Evolutionary conservation across 306 rosid species (phyloP).

Genomic region (Parietaria judaica): DNA sequence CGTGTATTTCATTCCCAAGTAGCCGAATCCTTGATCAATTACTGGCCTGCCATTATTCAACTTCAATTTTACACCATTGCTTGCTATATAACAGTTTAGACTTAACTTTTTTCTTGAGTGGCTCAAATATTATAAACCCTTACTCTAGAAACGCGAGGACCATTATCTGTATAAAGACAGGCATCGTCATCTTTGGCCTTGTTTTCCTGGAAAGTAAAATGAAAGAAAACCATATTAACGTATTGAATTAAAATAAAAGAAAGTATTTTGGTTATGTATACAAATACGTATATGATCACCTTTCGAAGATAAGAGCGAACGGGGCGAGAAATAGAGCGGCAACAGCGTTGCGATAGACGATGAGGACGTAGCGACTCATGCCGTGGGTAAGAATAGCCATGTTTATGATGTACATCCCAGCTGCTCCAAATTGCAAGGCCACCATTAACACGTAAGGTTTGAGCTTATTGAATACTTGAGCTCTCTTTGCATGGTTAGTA

Average conservation of each 20-base stretch:
- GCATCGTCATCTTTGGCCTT: slow-evolving; percentile 63
- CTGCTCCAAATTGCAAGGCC: slow-evolving; percentile 52
- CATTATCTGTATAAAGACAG: slow-evolving; percentile 43
- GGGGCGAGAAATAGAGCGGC: slow-evolving; percentile 56
- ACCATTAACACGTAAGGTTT: slow-evolving; percentile 52
- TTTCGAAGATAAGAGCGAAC: slow-evolving; percentile 51
- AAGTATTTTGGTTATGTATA: neutral
- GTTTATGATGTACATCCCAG: slow-evolving; percentile 43
- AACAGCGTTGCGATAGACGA: slow-evolving; percentile 54
- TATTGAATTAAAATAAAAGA: neutral
- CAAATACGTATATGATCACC: slow-evolving; percentile 23
- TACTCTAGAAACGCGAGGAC: slow-evolving; percentile 65
- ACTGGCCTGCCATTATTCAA: slow-evolving; percentile 37
- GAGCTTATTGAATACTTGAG: slow-evolving; percentile 23
- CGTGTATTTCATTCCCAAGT: slow-evolving; percentile 62
- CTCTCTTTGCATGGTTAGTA: neutral
- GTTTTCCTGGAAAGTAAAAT: slow-evolving; percentile 37
- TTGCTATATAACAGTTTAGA: no score
- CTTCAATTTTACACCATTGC: neutral
- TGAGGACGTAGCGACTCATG: slow-evolving; percentile 53
- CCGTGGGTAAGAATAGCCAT: slow-evolving; percentile 48
- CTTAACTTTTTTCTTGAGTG: no score
- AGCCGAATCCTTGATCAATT: slow-evolving; percentile 61
- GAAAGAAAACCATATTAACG: neutral
- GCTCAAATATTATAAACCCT: neutral